A percentile compares a stretch with the other conserved stretches of the same genome.
These are phyloP conservation scores for Scutellaria galericulata DNA, from an alignment of 257 asterid genomes.

Conservation along the genomic window DNA sequence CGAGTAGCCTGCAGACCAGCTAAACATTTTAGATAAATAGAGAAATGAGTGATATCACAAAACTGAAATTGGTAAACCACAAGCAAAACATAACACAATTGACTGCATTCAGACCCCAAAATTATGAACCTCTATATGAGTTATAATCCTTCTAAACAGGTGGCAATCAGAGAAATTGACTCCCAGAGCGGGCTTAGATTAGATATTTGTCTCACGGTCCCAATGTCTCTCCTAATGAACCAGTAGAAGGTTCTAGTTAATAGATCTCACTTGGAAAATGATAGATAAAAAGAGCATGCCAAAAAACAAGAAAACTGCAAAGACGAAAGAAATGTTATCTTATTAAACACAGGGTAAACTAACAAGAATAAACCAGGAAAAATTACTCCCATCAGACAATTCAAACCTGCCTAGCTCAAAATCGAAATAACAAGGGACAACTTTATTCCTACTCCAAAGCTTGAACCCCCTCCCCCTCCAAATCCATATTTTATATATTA, in stretches of 20 bases:
- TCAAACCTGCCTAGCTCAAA: too few relatives aligned
- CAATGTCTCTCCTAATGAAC: conserved; percentile 4
- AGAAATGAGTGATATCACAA: neutral
- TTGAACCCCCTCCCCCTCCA: too few relatives aligned
- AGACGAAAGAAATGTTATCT: too few relatives aligned
- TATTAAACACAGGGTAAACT: too few relatives aligned
- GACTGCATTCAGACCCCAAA: neutral
- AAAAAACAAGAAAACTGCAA: too few relatives aligned
- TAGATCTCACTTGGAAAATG: neutral
- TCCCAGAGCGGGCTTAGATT: neutral
- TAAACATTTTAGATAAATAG: conserved; percentile 1
- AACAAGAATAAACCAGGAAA: too few relatives aligned
- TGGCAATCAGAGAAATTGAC: neutral
- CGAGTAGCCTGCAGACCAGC: conserved; percentile 67
- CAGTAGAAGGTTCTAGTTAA: neutral
- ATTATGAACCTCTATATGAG: conserved; percentile 10
- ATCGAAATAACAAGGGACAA: too few relatives aligned
- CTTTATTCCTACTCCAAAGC: too few relatives aligned
- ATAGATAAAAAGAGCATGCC: too few relatives aligned
- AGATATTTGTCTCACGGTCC: neutral
- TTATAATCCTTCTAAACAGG: neutral
- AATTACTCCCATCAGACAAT: too few relatives aligned
- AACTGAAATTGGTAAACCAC: conserved; percentile 1
- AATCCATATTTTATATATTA: too few relatives aligned
- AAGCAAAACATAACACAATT: neutral